Conservation (phyloP, 2,329 filamentous ascomycete genomes). For the Fusarium avenaceum region DNA sequence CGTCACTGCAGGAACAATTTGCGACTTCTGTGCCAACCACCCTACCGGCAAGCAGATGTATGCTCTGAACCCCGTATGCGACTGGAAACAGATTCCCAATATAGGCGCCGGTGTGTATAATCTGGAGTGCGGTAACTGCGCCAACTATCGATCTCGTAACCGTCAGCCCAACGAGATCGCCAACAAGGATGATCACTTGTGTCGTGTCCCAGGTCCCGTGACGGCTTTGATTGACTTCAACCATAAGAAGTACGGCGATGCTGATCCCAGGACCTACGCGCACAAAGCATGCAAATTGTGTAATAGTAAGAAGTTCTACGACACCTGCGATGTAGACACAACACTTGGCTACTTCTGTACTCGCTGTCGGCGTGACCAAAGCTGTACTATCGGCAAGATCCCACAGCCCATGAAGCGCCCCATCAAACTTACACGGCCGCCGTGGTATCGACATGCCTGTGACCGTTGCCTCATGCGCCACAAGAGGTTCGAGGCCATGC, state of each 20-base stretch:
- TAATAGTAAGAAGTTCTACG: rapidly evolving
- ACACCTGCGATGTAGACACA: slow-evolving; percentile 36
- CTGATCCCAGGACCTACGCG: slow-evolving; percentile 17
- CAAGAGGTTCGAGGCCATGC: neutral
- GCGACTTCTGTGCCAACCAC: slow-evolving; percentile 35
- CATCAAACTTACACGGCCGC: slow-evolving; percentile 6
- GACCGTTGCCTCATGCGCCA: slow-evolving; percentile 28
- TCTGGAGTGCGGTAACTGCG: slow-evolving; percentile 39
- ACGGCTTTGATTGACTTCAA: slow-evolving; percentile 7
- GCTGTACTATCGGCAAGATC: neutral
- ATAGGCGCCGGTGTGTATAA: neutral
- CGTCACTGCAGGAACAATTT: neutral
- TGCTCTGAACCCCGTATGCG: slow-evolving; percentile 1
- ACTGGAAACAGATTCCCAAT: slow-evolving; percentile 13
- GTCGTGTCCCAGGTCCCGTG: slow-evolving; percentile 4
- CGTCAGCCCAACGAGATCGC: neutral
- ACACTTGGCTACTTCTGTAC: slow-evolving; percentile 31
- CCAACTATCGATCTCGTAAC: slow-evolving; percentile 29
- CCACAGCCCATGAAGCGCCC: slow-evolving; percentile 1
- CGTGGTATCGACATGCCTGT: slow-evolving; percentile 41
- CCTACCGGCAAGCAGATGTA: slow-evolving; percentile 9
- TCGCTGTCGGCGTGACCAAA: slow-evolving; percentile 15
- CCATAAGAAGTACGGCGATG: slow-evolving; percentile 23
- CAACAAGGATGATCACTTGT: slow-evolving; percentile 4
- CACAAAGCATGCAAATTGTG: slow-evolving; percentile 8